Percentiles rank a stretch among this genome's conserved stretches.
phyloP scores from a whole-genome alignment of 306 rosid genomes.

The Clitoria ternatea region DNA sequence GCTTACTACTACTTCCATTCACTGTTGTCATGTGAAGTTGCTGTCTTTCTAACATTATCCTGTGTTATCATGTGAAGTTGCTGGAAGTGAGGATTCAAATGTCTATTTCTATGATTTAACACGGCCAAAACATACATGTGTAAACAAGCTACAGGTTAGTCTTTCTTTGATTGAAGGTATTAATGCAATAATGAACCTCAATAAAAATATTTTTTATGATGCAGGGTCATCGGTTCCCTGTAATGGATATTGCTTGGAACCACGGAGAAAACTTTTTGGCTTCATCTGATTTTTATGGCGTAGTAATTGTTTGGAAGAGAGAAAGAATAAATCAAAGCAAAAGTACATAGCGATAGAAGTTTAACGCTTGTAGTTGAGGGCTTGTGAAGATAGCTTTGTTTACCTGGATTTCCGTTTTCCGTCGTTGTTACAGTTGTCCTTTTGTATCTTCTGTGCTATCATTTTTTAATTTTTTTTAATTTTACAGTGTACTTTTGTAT shows the following conservation, averaged over 20 bases:
- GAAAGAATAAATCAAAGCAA: slow-evolving; percentile 53
- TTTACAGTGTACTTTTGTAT: slow-evolving; percentile 4
- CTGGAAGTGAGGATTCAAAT: slow-evolving; percentile 98
- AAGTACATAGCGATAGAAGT: slow-evolving; percentile 14
- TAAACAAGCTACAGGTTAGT: slow-evolving; percentile 92
- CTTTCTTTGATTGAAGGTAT: not conserved
- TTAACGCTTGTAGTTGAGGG: slow-evolving; percentile 8
- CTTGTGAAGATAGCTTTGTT: slow-evolving; percentile 21
- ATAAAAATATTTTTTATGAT: slow-evolving; percentile 24
- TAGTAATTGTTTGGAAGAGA: slow-evolving; percentile 96
- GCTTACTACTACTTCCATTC: not conserved
- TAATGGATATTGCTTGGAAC: slow-evolving; percentile 86
- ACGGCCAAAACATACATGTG: slow-evolving; percentile 87
- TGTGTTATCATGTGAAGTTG: slow-evolving; percentile 46
- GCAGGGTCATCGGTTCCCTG: slow-evolving; percentile 99
- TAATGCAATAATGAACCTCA: not conserved
- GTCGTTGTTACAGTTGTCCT: not conserved
- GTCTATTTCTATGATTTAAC: slow-evolving; percentile 96
- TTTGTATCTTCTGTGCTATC: slow-evolving; percentile 28
- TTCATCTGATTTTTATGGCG: slow-evolving; percentile 84
- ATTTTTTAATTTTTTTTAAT: not conserved
- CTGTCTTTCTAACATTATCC: slow-evolving; percentile 32
- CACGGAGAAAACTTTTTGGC: slow-evolving; percentile 93
- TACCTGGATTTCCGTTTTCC: slow-evolving; percentile 7
- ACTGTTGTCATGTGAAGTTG: not conserved